Evolutionary conservation across 768 basidiomycete species (phyloP), one percentile per base, ranked within the genome.

Genomic region (Omphalotus guepiniiformis): DNA sequence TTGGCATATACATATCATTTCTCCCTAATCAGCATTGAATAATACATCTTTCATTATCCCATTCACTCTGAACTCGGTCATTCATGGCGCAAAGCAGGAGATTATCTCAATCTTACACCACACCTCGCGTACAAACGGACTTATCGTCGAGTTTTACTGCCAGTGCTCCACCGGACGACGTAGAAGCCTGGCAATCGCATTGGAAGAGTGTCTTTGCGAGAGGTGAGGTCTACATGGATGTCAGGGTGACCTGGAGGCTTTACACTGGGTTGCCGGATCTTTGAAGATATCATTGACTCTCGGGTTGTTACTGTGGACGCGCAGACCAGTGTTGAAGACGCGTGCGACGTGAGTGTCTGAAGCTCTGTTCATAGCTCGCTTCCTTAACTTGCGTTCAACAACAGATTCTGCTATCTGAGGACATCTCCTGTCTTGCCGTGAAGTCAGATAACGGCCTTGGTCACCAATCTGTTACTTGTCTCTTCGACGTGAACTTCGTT

Each of bases 291-390:
- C 21, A 80, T 88, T 52, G 85, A 88, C 60, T 75, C 75, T 36
- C 78, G 76, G 3, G 74, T 90, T 39, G 76, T 88, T 13, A 68
- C 72, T 22, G 73, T 91, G 8, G 80, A 82, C 46, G 78, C 78
- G n/a, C 80, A 88, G 37, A 80, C 75, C 6, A 82, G 77, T 40
- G 89, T 92, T 15, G 88, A 92, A 61, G 84, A 87, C 36, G 88
- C 88, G 11, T 91, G 88, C 58, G 87, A 88, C 53, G 88, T 85
- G 57, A 75, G 67, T 42, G 27, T 23, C 12, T n/a, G 18, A 15
- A 23, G 36, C 22, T 30, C 9, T 22, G 11, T 18, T 27, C 22
- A 36, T 53, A 34, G 52, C 29, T 22, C 19, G 12, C 36, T 39
- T 30, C n/a, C 4, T 29, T 13, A 12, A 41, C 8, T 16, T 15